Base-by-base conservation (phyloP, 2,329 filamentous ascomycete species). In the Incumbomyces lentus region DNA sequence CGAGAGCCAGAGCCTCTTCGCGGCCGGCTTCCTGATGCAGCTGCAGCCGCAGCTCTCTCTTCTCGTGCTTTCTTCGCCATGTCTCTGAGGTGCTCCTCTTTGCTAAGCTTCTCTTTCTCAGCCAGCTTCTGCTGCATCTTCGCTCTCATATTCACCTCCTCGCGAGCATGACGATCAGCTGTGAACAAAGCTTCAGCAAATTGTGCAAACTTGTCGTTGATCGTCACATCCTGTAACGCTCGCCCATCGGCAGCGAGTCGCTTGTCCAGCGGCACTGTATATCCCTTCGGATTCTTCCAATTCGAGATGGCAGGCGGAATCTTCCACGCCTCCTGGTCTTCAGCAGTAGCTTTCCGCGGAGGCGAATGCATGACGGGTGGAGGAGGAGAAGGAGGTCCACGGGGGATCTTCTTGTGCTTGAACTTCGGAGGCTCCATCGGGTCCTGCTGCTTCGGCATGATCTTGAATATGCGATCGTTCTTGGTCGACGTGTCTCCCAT, bases 231-330 rank as follows among this genome's bases (percentile, higher is more conserved):
- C 64, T 95, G 88, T 52, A 98, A 64, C 1, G 87, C 87, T 59
- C 92, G 78, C 11, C 92, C 92, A 64, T 96, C 90, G 7, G 92
- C 90, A 14, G 92, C 92, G 56, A 98, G 69, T 61, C 92, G 82
- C 71, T 98, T 98, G 64, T 98, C 92, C 43, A 98, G 67, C 0
- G 92, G 87, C 1, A 98, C 86, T 0, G 92, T 98, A 62, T 95
- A 98, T 59, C 92, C 92, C 70, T 96, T 96, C 1, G 90, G 86
- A 64, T 98, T 98, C 76, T 98, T 98, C 92, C 92, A 98, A 65
- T 96, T 96, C 16, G 86, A 94, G 1, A 98, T 82, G 0, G 90
- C 86, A 2, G 90, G 88, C 0, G 82, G 82, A 29, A 86, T 95
- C 60, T 82, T 88, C 92, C 92, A 98, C 49, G 86, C 86, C 64